Percentiles rank a stretch among this genome's conserved stretches.
Evolutionary conservation across 805 yeast species (phyloP).

Genomic region (Kluyveromyces dobzhanskii): DNA sequence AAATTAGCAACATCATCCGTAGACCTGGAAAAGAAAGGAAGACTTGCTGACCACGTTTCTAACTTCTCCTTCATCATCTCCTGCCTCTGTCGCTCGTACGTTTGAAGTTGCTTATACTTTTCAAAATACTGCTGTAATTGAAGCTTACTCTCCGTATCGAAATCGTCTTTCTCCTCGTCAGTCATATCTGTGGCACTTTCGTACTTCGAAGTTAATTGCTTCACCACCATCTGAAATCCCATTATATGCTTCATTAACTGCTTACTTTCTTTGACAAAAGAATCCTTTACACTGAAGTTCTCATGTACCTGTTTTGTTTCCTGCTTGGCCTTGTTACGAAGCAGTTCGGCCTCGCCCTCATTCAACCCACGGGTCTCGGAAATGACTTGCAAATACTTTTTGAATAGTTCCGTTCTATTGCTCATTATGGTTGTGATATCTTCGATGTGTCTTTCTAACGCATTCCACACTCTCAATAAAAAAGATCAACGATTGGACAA

Average conservation of each 20-base stretch:
- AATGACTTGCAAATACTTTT: conserved; percentile 21
- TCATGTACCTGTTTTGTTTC: neutral
- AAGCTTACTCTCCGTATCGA: conserved; percentile 47
- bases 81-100: conserved; percentile 43
- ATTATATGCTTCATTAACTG: conserved; percentile 21
- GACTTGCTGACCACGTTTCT: conserved; percentile 5
- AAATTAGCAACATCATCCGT: conserved; percentile 28
- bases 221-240: conserved; percentile 24
- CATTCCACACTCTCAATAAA: too few species aligned
- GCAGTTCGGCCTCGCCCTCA: neutral
- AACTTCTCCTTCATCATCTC: conserved; percentile 18
- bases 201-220: conserved; percentile 23
- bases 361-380: conserved; percentile 11
- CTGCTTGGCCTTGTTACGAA: neutral
- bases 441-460: too few species aligned
- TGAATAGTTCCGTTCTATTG: conserved; percentile 23
- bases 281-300: conserved; percentile 16
- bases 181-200: conserved; percentile 16
- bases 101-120: conserved; percentile 40
- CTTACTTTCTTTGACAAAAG: conserved; percentile 25
- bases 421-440: conserved; percentile 11
- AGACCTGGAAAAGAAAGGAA: conserved; percentile 15
- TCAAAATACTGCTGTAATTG: conserved; percentile 45
- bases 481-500: too few species aligned
- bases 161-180: conserved; percentile 42